phyloP scores from a whole-genome alignment of 2,329 filamentous ascomycete genomes.

The Lachnellula suecica region DNA sequence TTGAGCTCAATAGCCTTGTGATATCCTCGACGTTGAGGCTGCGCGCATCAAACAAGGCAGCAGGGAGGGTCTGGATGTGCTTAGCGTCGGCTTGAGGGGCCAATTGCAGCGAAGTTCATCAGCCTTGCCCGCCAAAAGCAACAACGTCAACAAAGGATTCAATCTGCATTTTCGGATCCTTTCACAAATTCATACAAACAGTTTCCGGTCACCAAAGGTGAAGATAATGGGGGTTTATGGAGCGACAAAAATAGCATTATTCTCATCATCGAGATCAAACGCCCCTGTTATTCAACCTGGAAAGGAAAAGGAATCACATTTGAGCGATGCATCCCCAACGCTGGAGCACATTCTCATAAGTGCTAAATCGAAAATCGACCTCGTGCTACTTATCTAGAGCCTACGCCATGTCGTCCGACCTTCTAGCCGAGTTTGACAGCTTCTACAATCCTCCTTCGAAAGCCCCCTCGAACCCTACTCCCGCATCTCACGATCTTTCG shows the following conservation, averaged over 20 bases:
- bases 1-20: neutral
- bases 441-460: constrained; percentile 38
- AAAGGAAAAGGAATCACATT: neutral
- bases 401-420: constrained; percentile 59
- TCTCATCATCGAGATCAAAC: too few relatives aligned
- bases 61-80: too few relatives aligned
- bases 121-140: constrained; percentile 5
- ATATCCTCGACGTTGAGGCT: neutral
- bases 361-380: neutral
- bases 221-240: neutral
- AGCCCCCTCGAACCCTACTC: constrained; percentile 24
- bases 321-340: neutral
- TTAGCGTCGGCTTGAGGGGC: neutral
- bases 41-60: too few relatives aligned
- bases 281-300: neutral
- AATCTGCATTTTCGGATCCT: neutral
- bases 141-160: neutral
- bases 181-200: neutral
- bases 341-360: neutral
- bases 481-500: constrained; percentile 24
- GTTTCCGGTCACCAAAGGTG: too few relatives aligned
- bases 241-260: too few relatives aligned
- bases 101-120: constrained; percentile 4
- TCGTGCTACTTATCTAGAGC: neutral
- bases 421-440: constrained; percentile 62